Evolutionary conservation across 371 early-diverging fungal genomes (phyloP), one percentile per base, ranked within the genome.

Genomic region (Mortierella sp.): DNA sequence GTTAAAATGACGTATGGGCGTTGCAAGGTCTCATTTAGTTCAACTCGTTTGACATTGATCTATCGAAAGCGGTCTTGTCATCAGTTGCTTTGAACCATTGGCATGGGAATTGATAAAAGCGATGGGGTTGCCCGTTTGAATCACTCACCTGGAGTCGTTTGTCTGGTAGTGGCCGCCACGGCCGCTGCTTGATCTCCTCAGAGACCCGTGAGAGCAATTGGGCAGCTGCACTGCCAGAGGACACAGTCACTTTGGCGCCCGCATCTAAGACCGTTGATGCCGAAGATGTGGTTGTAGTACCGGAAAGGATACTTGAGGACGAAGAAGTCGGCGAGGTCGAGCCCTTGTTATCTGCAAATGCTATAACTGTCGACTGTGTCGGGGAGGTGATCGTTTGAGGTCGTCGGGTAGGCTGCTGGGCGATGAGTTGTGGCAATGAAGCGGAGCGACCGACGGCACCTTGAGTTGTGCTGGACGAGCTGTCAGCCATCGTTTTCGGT

Each of bases 1-100:
- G 81, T 65, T 39, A 80, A 42, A 28, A 68, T 62, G 50, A 80
- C 78, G 54, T 78, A 80, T 27, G 72, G 78, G 12, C 65, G 63
- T 34, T 67, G 69, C 8, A 78, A 49, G 31, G 67, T 23, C 59
- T 65, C 47, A 50, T 80, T 80, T 38, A 74, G 69, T 1, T 76
- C 76, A 28, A 76, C 69, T 23, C 66, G 61, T 45, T 69, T 76
- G 30, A 76, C 70, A 28, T 69, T 76, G 59, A 76, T 76, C 76
- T 76, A 19, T n/a, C 5, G 1, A 21, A 47, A 9, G 39, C 23
- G 10, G 34, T 34, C 34, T 34, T 34, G 34, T 4, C 34, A 34
- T 34, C 34, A 34, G 34, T 34, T 34, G 4, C 10, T 34, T 7
- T 39, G 23, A 54, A n/a, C 19, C 21, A 14, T 43, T 16, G 28